Evolutionary conservation across 2,329 filamentous ascomycete genomes (phyloP), one percentile per base, ranked within the genome.

Genomic region (Aquanectria penicillioides): DNA sequence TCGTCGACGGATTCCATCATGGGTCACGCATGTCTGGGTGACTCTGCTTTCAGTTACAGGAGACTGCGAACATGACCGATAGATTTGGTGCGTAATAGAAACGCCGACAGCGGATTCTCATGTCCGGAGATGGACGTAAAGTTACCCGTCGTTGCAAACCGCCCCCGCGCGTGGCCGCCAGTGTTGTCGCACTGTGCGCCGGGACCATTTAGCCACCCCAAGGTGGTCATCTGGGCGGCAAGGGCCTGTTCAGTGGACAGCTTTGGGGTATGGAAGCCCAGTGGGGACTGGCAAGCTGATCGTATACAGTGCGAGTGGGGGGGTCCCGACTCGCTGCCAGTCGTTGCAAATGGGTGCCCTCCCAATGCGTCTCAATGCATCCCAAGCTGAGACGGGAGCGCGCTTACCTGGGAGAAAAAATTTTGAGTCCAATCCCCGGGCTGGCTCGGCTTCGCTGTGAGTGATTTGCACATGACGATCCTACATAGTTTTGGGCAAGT

Each of bases 101-200:
- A n/a, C n/a, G n/a, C n/a, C n/a, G n/a, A n/a, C n/a, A n/a, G n/a
- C n/a, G n/a, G n/a, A n/a, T n/a, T n/a, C n/a, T n/a, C n/a, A n/a
- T n/a, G n/a, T n/a, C n/a, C n/a, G 34, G 34, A 37, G 15, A 17
- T 5, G 15, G 34, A 7, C 9, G 34, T n/a, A 37, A 37, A 18
- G 6, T 34, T 34, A n/a, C 6, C 11, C 6, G 6, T 34, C 15
- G 31, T n/a, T n/a, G n/a, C n/a, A n/a, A n/a, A n/a, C 48, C 55
- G 55, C 48, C 55, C 47, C 48, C 55, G 55, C 55, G 48, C 43
- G 22, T 17, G 46, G 51, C 34, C 23, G 28, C 28, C 18, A 22
- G 17, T 25, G 15, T n/a, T n/a, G n/a, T n/a, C 55, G 40, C 40
- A 52, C 55, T 57, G 48, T 52, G 25, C 48, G 18, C 25, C 26